A percentile compares a stretch with the other conserved stretches of the same genome.
Conservation (phyloP, 371 early-diverging fungal genomes). For the Syncephalastrum sp. region DNA sequence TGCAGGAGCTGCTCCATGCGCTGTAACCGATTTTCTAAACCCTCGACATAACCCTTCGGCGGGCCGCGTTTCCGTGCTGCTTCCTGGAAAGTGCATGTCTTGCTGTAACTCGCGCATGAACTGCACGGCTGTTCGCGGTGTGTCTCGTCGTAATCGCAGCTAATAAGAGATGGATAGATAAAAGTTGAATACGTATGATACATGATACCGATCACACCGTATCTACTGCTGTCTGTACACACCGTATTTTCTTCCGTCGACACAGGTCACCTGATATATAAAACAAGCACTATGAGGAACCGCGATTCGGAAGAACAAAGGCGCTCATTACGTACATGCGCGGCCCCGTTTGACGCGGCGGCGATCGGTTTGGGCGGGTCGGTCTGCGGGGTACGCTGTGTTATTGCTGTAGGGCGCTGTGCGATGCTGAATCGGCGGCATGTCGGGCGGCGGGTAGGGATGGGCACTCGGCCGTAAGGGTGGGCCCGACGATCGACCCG, state of each 20-base stretch:
- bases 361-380: not conserved
- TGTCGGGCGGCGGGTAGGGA: not conserved
- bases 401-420: not conserved
- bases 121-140: constrained; percentile 10
- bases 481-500: no score
- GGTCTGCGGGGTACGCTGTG: not conserved
- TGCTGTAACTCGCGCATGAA: constrained; percentile 17
- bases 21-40: constrained; percentile 17
- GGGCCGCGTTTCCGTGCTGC: constrained; percentile 46
- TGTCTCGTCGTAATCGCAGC: constrained; percentile 17
- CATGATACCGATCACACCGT: not conserved
- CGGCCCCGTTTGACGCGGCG: constrained; percentile 9
- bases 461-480: not conserved
- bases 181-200: not conserved
- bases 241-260: constrained; percentile 22
- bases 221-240: not conserved
- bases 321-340: constrained; percentile 11
- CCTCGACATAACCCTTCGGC: constrained; percentile 39
- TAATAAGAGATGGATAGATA: not conserved
- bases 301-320: not conserved
- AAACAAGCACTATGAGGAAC: not conserved
- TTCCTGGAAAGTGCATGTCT: constrained; percentile 18
- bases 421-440: not conserved
- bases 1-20: constrained; percentile 18
- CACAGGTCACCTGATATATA: constrained; percentile 16